A percentile compares a stretch with the other conserved stretches of the same genome.
Evolutionary conservation across 192 early-diverging fungal species (phyloP).

Genomic region (Backusella westeae): DNA sequence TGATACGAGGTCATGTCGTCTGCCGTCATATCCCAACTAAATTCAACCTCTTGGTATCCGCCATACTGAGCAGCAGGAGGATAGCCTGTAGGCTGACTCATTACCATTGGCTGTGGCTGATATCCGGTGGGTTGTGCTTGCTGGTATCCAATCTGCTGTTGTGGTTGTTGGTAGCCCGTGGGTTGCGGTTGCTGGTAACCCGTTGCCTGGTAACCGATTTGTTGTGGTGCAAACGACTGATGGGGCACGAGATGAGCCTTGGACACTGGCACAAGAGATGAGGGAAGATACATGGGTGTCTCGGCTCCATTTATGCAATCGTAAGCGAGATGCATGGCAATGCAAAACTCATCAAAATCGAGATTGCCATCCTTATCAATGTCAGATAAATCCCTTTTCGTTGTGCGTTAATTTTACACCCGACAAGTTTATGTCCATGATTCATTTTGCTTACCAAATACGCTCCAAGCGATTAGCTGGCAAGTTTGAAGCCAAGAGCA

Average conservation of each 20-base stretch:
- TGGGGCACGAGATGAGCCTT: conserved; percentile 54
- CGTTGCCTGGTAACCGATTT: conserved; percentile 36
- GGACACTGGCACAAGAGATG: conserved; percentile 61
- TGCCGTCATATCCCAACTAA: conserved; percentile 66
- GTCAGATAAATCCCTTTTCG: conserved; percentile 68
- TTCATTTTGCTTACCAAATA: conserved; percentile 35
- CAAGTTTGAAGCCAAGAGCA: conserved; percentile 40
- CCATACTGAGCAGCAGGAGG: conserved; percentile 6
- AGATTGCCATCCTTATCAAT: conserved; percentile 81
- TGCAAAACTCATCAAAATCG: conserved; percentile 82
- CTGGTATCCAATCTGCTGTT: conserved; percentile 23
- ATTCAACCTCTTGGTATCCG: conserved; percentile 36
- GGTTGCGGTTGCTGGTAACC: conserved; percentile 32
- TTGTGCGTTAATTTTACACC: too few species aligned
- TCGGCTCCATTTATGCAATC: conserved; percentile 56
- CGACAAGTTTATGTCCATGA: too few species aligned
- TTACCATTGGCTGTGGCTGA: conserved; percentile 8
- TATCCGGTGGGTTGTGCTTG: conserved; percentile 43
- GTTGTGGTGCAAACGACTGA: conserved; percentile 13
- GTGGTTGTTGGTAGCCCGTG: not conserved
- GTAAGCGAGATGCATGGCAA: conserved; percentile 77
- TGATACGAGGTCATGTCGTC: conserved; percentile 57
- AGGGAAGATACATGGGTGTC: conserved; percentile 60
- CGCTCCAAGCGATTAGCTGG: conserved; percentile 38
- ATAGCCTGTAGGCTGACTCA: conserved; percentile 24